Evolutionary conservation across 2,329 filamentous ascomycete species (phyloP).

Genomic region (Emmonsia crescens): DNA sequence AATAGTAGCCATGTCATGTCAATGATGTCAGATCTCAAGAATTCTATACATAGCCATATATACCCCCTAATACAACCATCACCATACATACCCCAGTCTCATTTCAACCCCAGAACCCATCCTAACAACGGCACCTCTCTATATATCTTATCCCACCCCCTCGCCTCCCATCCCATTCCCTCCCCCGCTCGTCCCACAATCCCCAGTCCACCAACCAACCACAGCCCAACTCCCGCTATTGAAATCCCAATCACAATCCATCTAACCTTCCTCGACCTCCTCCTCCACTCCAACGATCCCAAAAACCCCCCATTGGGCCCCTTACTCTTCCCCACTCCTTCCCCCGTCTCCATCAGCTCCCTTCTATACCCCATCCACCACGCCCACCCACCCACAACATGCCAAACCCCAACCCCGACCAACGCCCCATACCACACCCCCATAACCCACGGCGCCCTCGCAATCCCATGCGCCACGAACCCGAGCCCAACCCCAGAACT

Average conservation of each 20-base stretch:
- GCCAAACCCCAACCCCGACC: slow-evolving; percentile 56
- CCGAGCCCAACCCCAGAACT: slow-evolving; percentile 75
- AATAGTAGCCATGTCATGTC: too few species aligned
- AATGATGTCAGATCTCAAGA: too few species aligned
- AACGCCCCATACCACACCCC: slow-evolving; percentile 59
- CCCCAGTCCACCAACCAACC: slow-evolving; percentile 71
- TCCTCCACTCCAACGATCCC: slow-evolving; percentile 37
- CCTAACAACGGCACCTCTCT: slow-evolving; percentile 48
- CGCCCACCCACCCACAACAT: slow-evolving; percentile 78
- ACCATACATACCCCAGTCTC: not conserved
- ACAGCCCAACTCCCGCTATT: slow-evolving; percentile 50
- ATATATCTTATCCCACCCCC: slow-evolving; percentile 67
- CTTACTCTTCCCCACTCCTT: slow-evolving; percentile 18
- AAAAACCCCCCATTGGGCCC: slow-evolving; percentile 24
- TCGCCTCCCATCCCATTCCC: slow-evolving; percentile 67
- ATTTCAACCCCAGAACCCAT: not conserved
- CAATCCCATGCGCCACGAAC: slow-evolving; percentile 78
- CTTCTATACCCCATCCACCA: slow-evolving; percentile 55
- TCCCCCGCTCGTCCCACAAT: slow-evolving; percentile 62
- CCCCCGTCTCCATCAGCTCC: slow-evolving; percentile 12
- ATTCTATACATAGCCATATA: not conserved
- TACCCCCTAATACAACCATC: not conserved
- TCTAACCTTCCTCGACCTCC: slow-evolving; percentile 53
- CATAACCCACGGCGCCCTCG: slow-evolving; percentile 55
- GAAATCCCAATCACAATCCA: slow-evolving; percentile 59